Base-by-base conservation (phyloP, 2,329 filamentous ascomycete genomes). In the Fusarium sacchari region DNA sequence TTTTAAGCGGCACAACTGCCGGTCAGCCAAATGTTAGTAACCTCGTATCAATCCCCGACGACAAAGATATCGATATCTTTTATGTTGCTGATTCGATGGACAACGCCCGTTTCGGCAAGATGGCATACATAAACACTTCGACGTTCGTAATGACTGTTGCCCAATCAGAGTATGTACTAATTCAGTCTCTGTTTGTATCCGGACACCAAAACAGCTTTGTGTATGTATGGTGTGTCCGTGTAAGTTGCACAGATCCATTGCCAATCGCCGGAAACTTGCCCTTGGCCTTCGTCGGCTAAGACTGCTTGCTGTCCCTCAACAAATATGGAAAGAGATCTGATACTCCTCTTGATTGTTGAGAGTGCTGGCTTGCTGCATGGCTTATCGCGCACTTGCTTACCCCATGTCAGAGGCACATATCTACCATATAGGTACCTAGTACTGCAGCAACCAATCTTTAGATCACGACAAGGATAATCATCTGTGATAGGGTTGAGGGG, bases 11-110 rank as follows among this genome's bases (percentile, higher is more conserved):
- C 46, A 57, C 62, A 65, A 40, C 26, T 65, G 47, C 60, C 47
- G 62, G 62, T 53, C 32, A 28, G 20, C 28, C 28, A 63, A 63
- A 30, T 39, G 47, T 63, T 55, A 68, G 42, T 68, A 32, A 68
- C 32, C 14, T 42, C 42, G 22, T 47, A 64, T 60, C 64, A 67
- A 67, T 39, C 36, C 49, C 56, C 65, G 47, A 67, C 42, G 34
- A 68, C 44, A 14, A 34, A 42, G 46, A 37, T 24, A 32, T 37
- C 24, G 20, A 49, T 36, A 59, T 49, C 32, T n/a, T 34, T 4
- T 36, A 5, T 22, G 28, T 34, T 52, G 17, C 32, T 28, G 4
- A 46, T n/a, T 6, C 32, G 37, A 15, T 42, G 9, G 22, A 8
- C 12, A 34, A 24, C 9, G 22, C 8, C 15, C 13, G 9, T 18